phyloP scores from a whole-genome alignment of 169 alveolate genomes.

The Plasmodium yoelii region DNA sequence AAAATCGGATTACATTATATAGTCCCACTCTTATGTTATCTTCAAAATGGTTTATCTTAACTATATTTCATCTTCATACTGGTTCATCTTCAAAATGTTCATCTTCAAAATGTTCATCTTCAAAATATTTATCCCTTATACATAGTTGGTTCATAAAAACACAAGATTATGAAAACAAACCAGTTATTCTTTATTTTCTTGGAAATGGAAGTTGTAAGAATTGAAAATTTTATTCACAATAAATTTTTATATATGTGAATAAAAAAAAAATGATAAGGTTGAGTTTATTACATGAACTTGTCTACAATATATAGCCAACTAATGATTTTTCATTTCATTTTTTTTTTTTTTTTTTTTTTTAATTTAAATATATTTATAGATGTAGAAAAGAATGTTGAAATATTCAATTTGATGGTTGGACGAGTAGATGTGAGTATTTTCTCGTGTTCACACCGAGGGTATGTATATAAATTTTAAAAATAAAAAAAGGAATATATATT shows the following conservation, averaged over 20 bases:
- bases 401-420: slow-evolving; percentile 3
- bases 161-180: slow-evolving; percentile 18
- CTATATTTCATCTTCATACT: no score
- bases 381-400: slow-evolving; percentile 8
- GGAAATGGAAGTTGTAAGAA: slow-evolving; percentile 67
- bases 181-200: slow-evolving; percentile 31
- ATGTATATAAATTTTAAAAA: neutral
- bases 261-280: neutral
- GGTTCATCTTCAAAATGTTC: no score
- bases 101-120: no score
- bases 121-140: no score
- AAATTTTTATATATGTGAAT: neutral
- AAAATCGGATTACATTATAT: no score
- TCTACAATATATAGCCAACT: neutral
- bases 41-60: no score
- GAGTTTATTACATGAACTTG: neutral
- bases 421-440: slow-evolving; percentile 41
- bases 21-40: no score
- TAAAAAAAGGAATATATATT: neutral
- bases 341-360: neutral
- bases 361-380: neutral
- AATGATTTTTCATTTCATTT: neutral
- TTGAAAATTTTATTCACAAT: neutral
- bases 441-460: slow-evolving; percentile 70
- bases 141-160: slow-evolving; percentile 54